Evolutionary conservation across 306 rosid genomes (phyloP), one percentile per base, ranked within the genome.

Genomic region (Hylodesmum podocarpum): DNA sequence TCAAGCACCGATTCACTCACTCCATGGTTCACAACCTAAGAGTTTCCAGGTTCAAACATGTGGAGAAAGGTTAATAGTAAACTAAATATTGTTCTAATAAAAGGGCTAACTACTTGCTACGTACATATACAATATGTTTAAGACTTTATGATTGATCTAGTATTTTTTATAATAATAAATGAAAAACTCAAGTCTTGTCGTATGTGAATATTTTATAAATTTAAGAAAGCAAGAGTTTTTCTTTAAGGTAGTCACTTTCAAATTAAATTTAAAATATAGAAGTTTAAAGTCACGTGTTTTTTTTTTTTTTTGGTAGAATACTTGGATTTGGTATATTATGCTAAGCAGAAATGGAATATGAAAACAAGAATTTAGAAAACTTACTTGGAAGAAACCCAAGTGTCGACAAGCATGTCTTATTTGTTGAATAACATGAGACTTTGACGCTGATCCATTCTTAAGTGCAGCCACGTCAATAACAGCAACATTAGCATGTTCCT

Each of bases 11-110:
- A 27, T 50, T 80, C 71, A 24, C 55, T 11, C 57, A 88, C 81
- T 34, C 95, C 92, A 78, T 90, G 92, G 68, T 88, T 86, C 80
- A 72, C 74, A 4, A 90, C 43, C 95, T 86, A 51, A 43, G 28
- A 58, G 8, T 41, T 46, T 57, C 34, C 59, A 53, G 7, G n/a
- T 54, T 77, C 71, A 73, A 50, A 24, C 63, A 24, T 54, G 0
- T 3, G 33, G 1, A 24, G 1, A 24, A 24, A 54, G 13, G n/a
- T 8, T n/a, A n/a, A n/a, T n/a, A n/a, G n/a, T n/a, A n/a, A n/a
- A n/a, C n/a, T 18, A 49, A 3, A 4, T 46, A 19, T n/a, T 12
- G 5, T 46, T 9, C 3, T 46, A 3, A 49, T 16, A 49, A 49
- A 49, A 49, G 55, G 22, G 11, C 58, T n/a, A 50, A 21, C 58